Base-by-base conservation (phyloP, 768 basidiomycete species). In the Macrolepiota albuminosa region DNA sequence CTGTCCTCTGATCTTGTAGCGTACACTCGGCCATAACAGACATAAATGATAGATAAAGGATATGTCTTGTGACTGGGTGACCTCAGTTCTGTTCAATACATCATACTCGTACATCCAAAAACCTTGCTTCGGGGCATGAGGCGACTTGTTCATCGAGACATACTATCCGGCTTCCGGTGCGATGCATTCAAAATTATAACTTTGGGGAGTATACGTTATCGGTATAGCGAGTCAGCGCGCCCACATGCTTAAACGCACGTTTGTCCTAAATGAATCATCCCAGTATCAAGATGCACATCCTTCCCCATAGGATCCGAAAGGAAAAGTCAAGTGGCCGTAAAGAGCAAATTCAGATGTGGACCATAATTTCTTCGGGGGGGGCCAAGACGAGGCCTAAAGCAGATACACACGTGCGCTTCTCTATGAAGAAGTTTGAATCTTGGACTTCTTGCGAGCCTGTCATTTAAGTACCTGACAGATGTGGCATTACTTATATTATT, bases 211-310 rank as follows among this genome's bases (percentile, higher is more conserved):
- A 42, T 42, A 29, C 10, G 26, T 10, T 11, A 42, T 33, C 7
- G 3, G n/a, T n/a, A 31, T 14, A 40, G 45, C 58, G 36, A 59
- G 52, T 39, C 29, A 40, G 34, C 18, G 18, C 45, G 40, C 58
- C 47, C 58, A 59, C 58, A 59, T 59, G 51, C 34, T 26, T 24
- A 3, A 29, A 37, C 58, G 45, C 58, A 59, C 58, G 58, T 59
- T 59, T 53, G 58, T 59, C 51, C 33, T 6, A 33, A 18, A 47
- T 29, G n/a, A 13, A 42, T 37, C 3, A 14, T 10, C 4, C 13
- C 6, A 34, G 24, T 2, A 52, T 1, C 24, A 26, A 37, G n/a
- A 26, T 37, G 21, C 11, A 13, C 34, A 24, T 37, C 3, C 21
- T 26, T 39, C 37, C 29, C 18, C 11, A 9, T 33, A 29, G 29